A percentile compares a stretch with the other conserved stretches of the same genome.
Evolutionary conservation across 2,329 filamentous ascomycete species (phyloP).

Genomic region (Nemania sp.): DNA sequence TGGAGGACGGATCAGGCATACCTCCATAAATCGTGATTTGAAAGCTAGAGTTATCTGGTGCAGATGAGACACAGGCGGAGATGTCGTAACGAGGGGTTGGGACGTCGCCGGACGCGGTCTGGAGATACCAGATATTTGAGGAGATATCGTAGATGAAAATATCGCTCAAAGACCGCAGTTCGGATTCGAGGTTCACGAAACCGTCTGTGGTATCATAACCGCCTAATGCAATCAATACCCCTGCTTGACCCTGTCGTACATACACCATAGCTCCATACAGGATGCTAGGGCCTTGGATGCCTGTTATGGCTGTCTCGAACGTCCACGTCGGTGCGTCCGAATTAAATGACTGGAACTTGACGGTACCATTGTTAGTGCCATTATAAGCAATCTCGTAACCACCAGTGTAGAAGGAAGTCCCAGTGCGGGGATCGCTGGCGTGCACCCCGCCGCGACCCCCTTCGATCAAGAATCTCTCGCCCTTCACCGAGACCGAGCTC

Average conservation of each 20-base stretch:
- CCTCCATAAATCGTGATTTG: constrained; percentile 28
- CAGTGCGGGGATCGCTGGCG: constrained; percentile 24
- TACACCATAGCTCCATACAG: constrained; percentile 28
- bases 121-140: constrained; percentile 26
- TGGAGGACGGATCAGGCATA: too few species aligned
- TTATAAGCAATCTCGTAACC: constrained; percentile 20
- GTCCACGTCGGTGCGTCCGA: constrained; percentile 11
- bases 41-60: constrained; percentile 30
- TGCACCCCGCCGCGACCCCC: constrained; percentile 14
- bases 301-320: constrained; percentile 9
- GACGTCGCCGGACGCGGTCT: constrained; percentile 23
- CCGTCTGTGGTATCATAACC: constrained; percentile 25
- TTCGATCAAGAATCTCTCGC: constrained; percentile 15
- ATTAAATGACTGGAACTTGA: constrained; percentile 23
- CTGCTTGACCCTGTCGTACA: constrained; percentile 22
- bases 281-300: constrained; percentile 22
- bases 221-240: constrained; percentile 28
- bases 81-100: constrained; percentile 24
- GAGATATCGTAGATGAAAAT: constrained; percentile 26
- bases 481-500: constrained; percentile 12
- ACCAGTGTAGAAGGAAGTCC: constrained; percentile 26
- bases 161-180: constrained; percentile 23
- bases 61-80: constrained; percentile 27
- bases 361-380: constrained; percentile 20
- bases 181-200: constrained; percentile 1